Evolutionary conservation across 306 rosid genomes (phyloP).

Genomic region (Trichosanthes cucumerina): DNA sequence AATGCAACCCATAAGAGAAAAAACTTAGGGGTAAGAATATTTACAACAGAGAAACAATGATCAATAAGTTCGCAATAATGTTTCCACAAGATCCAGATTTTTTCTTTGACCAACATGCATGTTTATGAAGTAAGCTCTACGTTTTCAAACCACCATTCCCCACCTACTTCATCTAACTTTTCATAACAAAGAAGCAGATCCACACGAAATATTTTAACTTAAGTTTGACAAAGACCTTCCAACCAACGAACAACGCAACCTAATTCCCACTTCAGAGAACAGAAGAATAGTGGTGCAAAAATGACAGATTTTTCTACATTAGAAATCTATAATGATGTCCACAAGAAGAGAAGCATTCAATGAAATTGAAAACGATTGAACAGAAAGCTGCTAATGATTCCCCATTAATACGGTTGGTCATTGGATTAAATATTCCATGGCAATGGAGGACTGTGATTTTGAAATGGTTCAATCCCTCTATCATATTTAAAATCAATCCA

Average conservation of each 20-base stretch:
- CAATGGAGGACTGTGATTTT: background rate
- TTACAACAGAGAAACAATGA: background rate
- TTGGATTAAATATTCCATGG: background rate
- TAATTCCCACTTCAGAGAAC: background rate
- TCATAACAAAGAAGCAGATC: background rate
- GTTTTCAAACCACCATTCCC: background rate
- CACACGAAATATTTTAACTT: background rate
- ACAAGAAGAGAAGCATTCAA: background rate
- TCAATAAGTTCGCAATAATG: background rate
- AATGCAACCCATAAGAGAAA: background rate
- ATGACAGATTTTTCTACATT: background rate
- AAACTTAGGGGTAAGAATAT: background rate
- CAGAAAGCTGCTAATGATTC: background rate
- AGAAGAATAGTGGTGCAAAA: background rate
- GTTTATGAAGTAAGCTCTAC: background rate
- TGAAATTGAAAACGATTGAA: background rate
- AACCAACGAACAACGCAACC: background rate
- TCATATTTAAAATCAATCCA: no score
- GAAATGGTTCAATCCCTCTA: no score
- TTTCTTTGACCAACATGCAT: background rate
- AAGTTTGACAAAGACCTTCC: conserved; percentile 7
- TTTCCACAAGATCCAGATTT: background rate
- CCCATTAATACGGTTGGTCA: background rate
- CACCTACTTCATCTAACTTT: background rate
- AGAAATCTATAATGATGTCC: background rate